Evolutionary conservation across 108 stramenopile species (phyloP), one percentile per base, ranked within the genome.

Genomic region (Skeletonema menzelii): DNA sequence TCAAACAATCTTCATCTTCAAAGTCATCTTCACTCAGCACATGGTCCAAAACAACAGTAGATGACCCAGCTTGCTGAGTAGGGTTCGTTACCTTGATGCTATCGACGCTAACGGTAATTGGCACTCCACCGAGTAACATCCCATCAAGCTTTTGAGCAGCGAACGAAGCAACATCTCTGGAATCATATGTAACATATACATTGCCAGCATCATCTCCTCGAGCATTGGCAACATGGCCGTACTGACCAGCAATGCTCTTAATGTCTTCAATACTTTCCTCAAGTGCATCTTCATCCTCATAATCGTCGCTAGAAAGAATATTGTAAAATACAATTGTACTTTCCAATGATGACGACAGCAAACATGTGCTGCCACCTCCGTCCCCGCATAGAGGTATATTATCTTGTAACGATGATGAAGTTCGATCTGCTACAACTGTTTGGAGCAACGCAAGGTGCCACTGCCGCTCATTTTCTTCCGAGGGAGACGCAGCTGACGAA

Each of bases 251-350:
- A 27, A 90, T 53, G 28, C 76, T 70, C 26, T 67, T 67, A 26
- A 93, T 79, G 40, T 93, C 92, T 53, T 69, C 65, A 12, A 85
- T 34, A 59, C 88, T 89, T 67, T 93, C 92, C 58, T 84, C 84
- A 20, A 93, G 77, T 42, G 87, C 90, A 27, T 93, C 92, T 12
- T 86, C 82, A 59, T 93, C 92, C 27, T 85, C 85, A 44, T 85
- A 70, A 60, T 93, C 92, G 40, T 93, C 92, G 10, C 85, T 76
- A 10, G 80, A 83, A 58, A 93, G 63, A 28, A 90, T 72, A 35
- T 92, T 88, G 53, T 77, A 62, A 44, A 92, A 70, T 56, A 84
- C 60, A 20, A 92, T 59, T 20, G 70, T 71, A 27, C 37, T 67
- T 7, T 24, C 13, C 2, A 32, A 32, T 3, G 64, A 44, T 3